A percentile compares a stretch with the other conserved stretches of the same genome.
Conservation (phyloP, 345 rosid species). For the Linum tenue region DNA sequence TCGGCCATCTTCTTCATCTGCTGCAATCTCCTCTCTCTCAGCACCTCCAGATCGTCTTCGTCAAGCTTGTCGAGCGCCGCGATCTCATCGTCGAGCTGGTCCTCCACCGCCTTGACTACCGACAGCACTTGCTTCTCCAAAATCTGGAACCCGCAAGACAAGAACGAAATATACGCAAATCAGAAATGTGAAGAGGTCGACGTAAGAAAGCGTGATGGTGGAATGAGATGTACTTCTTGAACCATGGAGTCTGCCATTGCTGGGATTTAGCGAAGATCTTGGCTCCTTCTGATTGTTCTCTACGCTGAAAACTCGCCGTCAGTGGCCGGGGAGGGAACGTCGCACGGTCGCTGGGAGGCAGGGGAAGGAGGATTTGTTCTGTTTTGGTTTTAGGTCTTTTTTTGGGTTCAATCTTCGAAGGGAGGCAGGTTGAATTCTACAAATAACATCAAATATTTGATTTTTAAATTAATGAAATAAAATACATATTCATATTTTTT, state of each 20-base stretch:
- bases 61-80: conserved; percentile 74
- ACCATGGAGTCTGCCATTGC: conserved; percentile 5
- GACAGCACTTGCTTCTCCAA: conserved; percentile 78
- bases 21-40: conserved; percentile 69
- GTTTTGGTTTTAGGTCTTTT: too few species aligned
- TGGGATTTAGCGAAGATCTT: background rate
- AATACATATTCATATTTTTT: too few species aligned
- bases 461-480: too few species aligned
- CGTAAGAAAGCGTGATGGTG: background rate
- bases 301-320: background rate
- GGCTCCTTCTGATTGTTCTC: background rate
- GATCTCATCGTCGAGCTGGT: conserved; percentile 85
- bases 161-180: background rate
- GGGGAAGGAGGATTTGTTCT: too few species aligned
- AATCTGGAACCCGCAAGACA: conserved; percentile 32
- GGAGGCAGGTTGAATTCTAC: too few species aligned
- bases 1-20: conserved; percentile 97
- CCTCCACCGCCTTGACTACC: conserved; percentile 90
- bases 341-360: too few species aligned
- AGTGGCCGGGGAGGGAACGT: background rate
- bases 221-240: background rate
- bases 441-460: too few species aligned
- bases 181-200: background rate
- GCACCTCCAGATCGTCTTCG: conserved; percentile 64
- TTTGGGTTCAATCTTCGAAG: too few species aligned